Evolutionary conservation across 106 monocot species (phyloP).

Genomic region (Dendrobium catenatum): DNA sequence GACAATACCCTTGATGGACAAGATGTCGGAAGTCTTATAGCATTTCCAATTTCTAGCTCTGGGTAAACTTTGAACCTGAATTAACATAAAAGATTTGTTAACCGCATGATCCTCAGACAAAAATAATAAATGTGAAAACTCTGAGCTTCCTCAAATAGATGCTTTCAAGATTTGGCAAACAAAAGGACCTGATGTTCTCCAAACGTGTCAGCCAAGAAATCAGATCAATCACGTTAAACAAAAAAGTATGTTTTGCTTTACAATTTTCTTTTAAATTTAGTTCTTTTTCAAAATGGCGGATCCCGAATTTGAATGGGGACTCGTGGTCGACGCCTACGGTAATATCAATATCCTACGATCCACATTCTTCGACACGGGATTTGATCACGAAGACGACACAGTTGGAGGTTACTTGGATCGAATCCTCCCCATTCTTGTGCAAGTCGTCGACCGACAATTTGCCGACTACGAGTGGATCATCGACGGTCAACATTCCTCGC

Average conservation of each 20-base stretch:
- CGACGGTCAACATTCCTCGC: too few relatives aligned
- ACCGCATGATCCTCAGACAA: neutral
- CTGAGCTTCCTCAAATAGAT: neutral
- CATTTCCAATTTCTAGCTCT: constrained; percentile 88
- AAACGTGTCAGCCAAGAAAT: neutral
- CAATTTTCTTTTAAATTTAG: neutral
- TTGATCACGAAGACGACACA: too few relatives aligned
- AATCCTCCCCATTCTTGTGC: too few relatives aligned
- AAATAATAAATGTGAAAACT: neutral
- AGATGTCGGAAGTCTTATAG: constrained; percentile 59
- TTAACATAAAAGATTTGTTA: neutral
- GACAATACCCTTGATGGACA: constrained; percentile 71
- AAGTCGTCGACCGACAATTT: too few relatives aligned
- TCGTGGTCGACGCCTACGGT: too few relatives aligned
- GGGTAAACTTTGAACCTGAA: constrained; percentile 80
- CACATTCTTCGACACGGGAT: too few relatives aligned
- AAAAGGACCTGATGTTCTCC: neutral
- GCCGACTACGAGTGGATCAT: too few relatives aligned
- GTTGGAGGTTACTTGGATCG: too few relatives aligned
- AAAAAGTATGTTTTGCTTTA: neutral
- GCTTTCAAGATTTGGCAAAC: neutral
- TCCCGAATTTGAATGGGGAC: too few relatives aligned
- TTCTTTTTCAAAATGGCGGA: neutral
- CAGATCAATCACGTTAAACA: neutral
- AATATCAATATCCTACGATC: too few relatives aligned